phyloP scores from a whole-genome alignment of 2,329 filamentous ascomycete species.

The Furcasterigmium sp. region DNA sequence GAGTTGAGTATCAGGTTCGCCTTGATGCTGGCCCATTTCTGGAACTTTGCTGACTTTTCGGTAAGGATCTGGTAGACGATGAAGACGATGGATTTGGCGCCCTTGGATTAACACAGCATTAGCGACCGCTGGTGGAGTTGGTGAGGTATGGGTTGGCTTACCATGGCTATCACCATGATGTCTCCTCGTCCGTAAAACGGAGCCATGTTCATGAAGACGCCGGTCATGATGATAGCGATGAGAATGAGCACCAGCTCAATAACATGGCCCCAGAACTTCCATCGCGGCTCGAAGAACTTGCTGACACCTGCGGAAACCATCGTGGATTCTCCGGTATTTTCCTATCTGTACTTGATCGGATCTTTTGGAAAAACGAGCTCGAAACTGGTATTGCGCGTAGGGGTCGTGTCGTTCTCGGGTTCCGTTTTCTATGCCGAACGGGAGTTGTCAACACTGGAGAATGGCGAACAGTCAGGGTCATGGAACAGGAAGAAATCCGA shows the following conservation, averaged over 20 bases:
- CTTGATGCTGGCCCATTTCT: constrained; percentile 31
- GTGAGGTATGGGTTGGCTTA: not conserved
- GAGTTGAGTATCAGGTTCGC: constrained; percentile 32
- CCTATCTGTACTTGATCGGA: too few species aligned
- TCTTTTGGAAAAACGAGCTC: too few species aligned
- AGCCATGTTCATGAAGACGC: constrained; percentile 7
- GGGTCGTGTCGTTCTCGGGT: too few species aligned
- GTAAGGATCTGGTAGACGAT: constrained; percentile 33
- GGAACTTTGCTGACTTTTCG: constrained; percentile 23
- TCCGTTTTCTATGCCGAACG: too few species aligned
- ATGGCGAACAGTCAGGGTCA: too few species aligned
- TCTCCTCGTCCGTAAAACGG: constrained; percentile 4
- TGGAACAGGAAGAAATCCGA: too few species aligned
- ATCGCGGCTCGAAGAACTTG: constrained; percentile 4
- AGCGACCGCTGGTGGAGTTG: too few species aligned
- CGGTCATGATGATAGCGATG: constrained; percentile 8
- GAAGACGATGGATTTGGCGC: constrained; percentile 31
- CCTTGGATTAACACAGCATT: too few species aligned
- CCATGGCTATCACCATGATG: constrained; percentile 10
- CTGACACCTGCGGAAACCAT: not conserved
- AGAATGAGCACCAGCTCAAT: constrained; percentile 1
- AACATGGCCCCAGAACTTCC: constrained; percentile 8
- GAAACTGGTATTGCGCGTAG: too few species aligned
- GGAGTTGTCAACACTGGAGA: too few species aligned
- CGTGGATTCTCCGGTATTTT: too few species aligned